Conservation (phyloP, 352 stramenopile species). For the Phytophthora nicotianae region DNA sequence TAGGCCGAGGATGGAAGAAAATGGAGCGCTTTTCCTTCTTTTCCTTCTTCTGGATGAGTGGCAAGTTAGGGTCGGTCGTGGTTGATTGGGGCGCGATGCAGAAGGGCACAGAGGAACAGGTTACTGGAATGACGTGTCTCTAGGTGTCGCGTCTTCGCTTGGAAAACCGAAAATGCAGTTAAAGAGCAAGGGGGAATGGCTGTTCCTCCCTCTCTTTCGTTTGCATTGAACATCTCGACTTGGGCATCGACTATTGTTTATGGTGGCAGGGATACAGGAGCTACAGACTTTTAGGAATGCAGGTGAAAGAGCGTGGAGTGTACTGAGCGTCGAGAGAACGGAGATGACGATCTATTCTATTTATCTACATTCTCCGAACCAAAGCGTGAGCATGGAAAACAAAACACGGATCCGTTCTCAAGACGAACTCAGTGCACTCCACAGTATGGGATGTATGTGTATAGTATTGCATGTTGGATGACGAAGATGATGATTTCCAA, state of each 20-base stretch:
- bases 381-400: conserved; percentile 45
- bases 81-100: conserved; percentile 25
- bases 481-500: conserved; percentile 73
- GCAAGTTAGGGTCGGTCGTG: conserved; percentile 33
- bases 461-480: conserved; percentile 24
- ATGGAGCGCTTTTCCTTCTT: conserved; percentile 31
- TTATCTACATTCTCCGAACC: conserved; percentile 75
- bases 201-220: conserved; percentile 33
- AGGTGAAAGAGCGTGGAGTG: conserved; percentile 2
- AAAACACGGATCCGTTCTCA: conserved; percentile 38
- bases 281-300: not conserved
- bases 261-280: conserved; percentile 22
- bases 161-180: conserved; percentile 39
- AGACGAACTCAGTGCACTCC: conserved; percentile 18
- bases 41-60: conserved; percentile 21
- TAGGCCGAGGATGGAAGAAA: conserved; percentile 25
- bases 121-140: conserved; percentile 18
- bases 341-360: conserved; percentile 68
- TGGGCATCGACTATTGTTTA: conserved; percentile 21
- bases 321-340: conserved; percentile 31
- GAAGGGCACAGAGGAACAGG: conserved; percentile 10
- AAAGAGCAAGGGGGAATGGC: conserved; percentile 12
- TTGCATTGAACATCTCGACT: conserved; percentile 22
- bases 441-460: conserved; percentile 1
- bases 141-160: conserved; percentile 31